Evolutionary conservation across 176 grass and related monocot species (phyloP), one percentile per base, ranked within the genome.

Genomic region (Eremochloa ophiuroides): DNA sequence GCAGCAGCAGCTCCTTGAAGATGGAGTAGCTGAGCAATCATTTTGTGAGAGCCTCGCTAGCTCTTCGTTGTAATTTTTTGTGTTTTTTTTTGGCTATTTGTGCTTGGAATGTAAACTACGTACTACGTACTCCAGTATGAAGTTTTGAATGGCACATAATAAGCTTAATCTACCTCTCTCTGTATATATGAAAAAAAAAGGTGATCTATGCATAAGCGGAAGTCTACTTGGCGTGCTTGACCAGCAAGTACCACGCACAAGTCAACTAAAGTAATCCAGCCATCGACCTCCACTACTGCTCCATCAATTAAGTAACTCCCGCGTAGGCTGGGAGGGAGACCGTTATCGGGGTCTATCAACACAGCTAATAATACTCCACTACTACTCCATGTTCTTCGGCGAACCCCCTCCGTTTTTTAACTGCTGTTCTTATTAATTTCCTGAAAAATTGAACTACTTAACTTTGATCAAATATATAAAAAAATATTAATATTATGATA

Each of bases 1-100:
- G 27, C 27, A 30, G 59, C 58, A 50, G 47, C 20, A 53, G 18
- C 59, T 62, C 59, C 59, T 29, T 30, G 59, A 12, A 62, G 59
- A 15, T 28, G 59, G 59, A 62, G 59, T 26, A 14, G 11, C 23
- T 26, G 26, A 62, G 59, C 25, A 27, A 7, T 16, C 59, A 28
- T 62, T 58, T 46, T 46, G 43, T 46, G 43, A 15, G 43, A 46
- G n/a, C 55, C 55, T 22, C 0, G 4, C 6, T 51, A 46, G 43
- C 48, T 51, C 48, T 51, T 51, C 18, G 76, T 86, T 94, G 70
- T n/a, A n/a, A n/a, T n/a, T 51, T 51, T 51, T 51, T 51, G 17
- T n/a, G n/a, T n/a, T n/a, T 51, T 0, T 20, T 51, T 51, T 51
- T 51, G 47, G 47, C 17, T 51, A 51, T 51, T 51, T 51, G 47